Evolutionary conservation across 78 protist species (phyloP).

Genomic region (Monocercomonoides exilis): DNA sequence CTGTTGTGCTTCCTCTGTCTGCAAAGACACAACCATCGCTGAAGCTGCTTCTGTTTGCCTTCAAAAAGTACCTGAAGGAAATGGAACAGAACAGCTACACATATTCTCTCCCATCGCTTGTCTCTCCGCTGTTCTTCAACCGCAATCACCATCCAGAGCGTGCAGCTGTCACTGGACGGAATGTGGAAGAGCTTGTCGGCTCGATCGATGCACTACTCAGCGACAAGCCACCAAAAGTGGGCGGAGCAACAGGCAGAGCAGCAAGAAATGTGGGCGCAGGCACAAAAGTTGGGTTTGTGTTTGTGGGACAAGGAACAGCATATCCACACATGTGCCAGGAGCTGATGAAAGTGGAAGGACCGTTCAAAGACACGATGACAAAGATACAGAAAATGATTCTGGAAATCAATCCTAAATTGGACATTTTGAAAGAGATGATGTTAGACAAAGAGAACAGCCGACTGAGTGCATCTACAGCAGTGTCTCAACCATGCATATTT

Average conservation of each 20-base stretch:
- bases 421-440: conserved; percentile 38
- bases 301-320: conserved; percentile 67
- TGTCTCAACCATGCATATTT: conserved; percentile 51
- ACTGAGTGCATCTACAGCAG: conserved; percentile 32
- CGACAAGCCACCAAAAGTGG: neutral
- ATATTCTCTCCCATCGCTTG: neutral
- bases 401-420: neutral
- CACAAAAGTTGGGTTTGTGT: conserved; percentile 38
- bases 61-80: neutral
- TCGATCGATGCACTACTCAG: neutral
- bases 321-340: conserved; percentile 46
- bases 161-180: neutral
- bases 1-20: neutral
- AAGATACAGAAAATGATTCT: conserved; percentile 25
- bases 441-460: neutral
- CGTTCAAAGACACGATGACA: conserved; percentile 36
- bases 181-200: neutral
- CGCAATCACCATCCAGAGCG: neutral
- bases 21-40: neutral
- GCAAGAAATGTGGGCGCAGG: neutral
- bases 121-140: neutral
- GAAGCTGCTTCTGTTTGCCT: neutral
- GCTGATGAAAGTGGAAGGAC: conserved; percentile 1
- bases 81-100: neutral
- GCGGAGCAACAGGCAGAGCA: neutral